Evolutionary conservation across 192 early-diverging fungal genomes (phyloP).

Genomic region (Coemansia sp.): DNA sequence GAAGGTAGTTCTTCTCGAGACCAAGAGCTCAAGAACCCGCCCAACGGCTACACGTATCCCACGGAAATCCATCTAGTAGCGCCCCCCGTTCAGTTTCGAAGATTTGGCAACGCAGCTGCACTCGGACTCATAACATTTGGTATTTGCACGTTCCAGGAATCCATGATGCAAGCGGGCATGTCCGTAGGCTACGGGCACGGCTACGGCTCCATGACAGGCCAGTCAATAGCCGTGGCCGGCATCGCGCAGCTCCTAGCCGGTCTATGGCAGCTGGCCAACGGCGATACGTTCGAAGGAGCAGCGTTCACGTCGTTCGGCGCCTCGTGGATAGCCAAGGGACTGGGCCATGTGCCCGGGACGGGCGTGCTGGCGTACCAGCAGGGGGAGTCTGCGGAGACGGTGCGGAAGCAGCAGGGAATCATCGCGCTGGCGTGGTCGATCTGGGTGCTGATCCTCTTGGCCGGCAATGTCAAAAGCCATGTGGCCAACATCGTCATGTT

Average conservation of each 20-base stretch:
- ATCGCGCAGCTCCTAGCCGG: conserved; percentile 37
- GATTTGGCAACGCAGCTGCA: conserved; percentile 48
- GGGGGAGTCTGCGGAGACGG: conserved; percentile 20
- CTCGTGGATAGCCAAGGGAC: conserved; percentile 44
- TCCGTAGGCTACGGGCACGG: conserved; percentile 49
- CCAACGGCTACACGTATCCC: background rate
- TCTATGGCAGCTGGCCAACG: conserved; percentile 53
- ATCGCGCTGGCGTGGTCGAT: conserved; percentile 34
- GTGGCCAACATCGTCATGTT: conserved; percentile 45
- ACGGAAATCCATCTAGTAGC: conserved; percentile 46
- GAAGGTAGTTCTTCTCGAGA: too few species aligned
- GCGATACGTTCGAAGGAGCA: conserved; percentile 50
- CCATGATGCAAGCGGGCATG: conserved; percentile 48
- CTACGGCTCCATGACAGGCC: conserved; percentile 22
- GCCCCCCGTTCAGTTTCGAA: conserved; percentile 46
- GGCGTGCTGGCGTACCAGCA: conserved; percentile 35
- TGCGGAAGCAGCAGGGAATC: conserved; percentile 40
- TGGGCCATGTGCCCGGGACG: conserved; percentile 24
- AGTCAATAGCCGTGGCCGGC: conserved; percentile 38
- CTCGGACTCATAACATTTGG: conserved; percentile 47
- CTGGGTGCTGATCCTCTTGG: conserved; percentile 46
- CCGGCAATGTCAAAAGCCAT: conserved; percentile 48
- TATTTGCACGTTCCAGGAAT: conserved; percentile 45
- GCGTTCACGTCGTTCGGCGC: conserved; percentile 50
- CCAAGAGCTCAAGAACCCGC: background rate